Evolutionary conservation across 2,329 filamentous ascomycete species (phyloP), one percentile per base, ranked within the genome.

Genomic region (Claviceps quebecensis): DNA sequence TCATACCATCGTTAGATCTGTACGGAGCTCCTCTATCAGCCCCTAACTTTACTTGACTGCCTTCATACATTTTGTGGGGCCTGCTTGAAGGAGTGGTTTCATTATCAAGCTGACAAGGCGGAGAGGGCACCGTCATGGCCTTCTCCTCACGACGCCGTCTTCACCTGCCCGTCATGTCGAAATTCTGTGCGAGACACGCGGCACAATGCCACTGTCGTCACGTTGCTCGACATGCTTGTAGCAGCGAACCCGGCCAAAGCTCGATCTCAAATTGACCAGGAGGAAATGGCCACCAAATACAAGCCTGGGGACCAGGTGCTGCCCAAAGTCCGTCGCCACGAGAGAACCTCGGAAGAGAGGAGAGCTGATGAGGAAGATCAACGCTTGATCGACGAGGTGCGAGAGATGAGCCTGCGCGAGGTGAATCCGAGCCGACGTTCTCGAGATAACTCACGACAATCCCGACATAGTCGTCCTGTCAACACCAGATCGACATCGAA

Each of bases 41-140:
- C 90, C 37, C 77, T 95, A 56, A 95, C 89, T 29, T 81, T 95
- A 48, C 86, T 95, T 66, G 87, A 95, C 72, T 95, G 89, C 65
- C 79, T 95, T 45, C 89, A 95, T 69, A 96, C 91, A 45, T 98
- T 94, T 68, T 98, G 93, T 72, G 93, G 90, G 56, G 86, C 87
- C 40, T 98, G 93, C 64, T 68, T 97, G 53, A 95, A 95, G 67
- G 88, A 95, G 72, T 98, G 93, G 93, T 98, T 97, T 65, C 72
- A 75, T 56, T 93, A 82, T 67, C 88, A 95, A 66, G 82, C 83
- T 39, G 72, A 75, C 34, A 73, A 74, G 14, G 77, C 76, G 44
- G 77, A 76, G 56, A 70, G 67, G 53, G 68, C 70, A 2, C 75
- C 74, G 13, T 69, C 69, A 11, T 70, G 73, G 43, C 73, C 79